Evolutionary conservation across 2,329 filamentous ascomycete genomes (phyloP), one percentile per base, ranked within the genome.

Genomic region (Aspergillus brasiliensis): DNA sequence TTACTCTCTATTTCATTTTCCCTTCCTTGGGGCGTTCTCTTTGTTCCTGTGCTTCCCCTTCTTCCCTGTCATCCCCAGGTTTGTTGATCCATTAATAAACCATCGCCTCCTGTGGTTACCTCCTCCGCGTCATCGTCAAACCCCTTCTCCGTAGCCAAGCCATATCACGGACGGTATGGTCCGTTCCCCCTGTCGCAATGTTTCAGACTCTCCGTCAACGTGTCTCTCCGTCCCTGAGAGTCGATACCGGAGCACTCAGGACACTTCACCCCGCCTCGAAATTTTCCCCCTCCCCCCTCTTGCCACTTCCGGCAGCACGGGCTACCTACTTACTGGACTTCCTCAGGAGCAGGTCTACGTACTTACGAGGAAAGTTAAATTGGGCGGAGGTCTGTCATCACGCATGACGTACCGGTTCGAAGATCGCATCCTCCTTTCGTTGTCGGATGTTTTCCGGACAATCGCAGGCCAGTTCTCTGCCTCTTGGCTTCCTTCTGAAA

Each of bases 201-300:
- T 58, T 59, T 59, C 57, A 54, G 49, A 59, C 60, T 59, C 51
- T 46, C 31, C 46, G 40, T 37, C 34, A 58, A 44, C 52, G 48
- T 62, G 60, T 60, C 48, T 49, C 57, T 60, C 52, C 34, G 46
- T 46, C 58, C 60, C 60, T 62, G 52, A 60, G 37, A 23, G 51
- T 51, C 19, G 40, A 28, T 44, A 52, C n/a, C 40, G n/a, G 46
- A 49, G 46, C 15, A 49, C 21, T 28, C 13, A 46, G 38, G 37
- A 31, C 42, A 52, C 40, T 44, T n/a, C 56, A 48, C 60, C 57
- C 60, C 60, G 58, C 58, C 34, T 56, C 40, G 47, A 23, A n/a
- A 52, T 46, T 8, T 8, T 25, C 34, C 34, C 49, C 44, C 42
- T 47, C 5, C 19, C 37, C 47, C 25, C 49, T 52, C 53, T 56